Conservation (phyloP, 2,329 filamentous ascomycete species). For the Penicillium sp. region DNA sequence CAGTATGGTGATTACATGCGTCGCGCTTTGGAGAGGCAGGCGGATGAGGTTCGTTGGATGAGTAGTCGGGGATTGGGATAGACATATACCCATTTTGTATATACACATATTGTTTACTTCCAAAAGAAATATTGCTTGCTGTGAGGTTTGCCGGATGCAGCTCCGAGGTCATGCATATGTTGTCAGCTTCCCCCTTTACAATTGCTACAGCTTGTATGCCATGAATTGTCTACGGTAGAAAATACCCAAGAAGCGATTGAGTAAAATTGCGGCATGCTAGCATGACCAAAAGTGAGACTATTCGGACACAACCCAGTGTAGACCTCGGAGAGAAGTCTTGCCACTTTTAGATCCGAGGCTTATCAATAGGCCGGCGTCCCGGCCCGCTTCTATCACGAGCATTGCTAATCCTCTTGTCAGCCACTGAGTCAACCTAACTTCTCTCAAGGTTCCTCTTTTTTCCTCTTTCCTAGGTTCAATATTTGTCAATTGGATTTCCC, state of each 20-base stretch:
- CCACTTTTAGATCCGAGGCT: constrained; percentile 3
- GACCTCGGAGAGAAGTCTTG: constrained; percentile 3
- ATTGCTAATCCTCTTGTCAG: constrained; percentile 29
- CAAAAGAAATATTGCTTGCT: too few species aligned
- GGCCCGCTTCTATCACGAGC: constrained; percentile 25
- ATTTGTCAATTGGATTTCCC: neutral
- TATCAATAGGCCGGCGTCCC: constrained; percentile 14
- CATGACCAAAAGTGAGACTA: neutral
- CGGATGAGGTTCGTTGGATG: constrained; percentile 76
- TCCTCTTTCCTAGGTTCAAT: neutral
- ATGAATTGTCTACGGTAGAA: too few species aligned
- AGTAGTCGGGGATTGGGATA: constrained; percentile 45
- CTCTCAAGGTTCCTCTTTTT: neutral
- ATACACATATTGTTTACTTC: too few species aligned
- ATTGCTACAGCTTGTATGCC: too few species aligned
- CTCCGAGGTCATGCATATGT: too few species aligned
- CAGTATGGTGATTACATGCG: constrained; percentile 73
- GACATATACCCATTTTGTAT: neutral
- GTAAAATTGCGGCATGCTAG: neutral
- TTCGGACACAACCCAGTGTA: neutral
- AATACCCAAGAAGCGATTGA: too few species aligned
- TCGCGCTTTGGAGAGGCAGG: constrained; percentile 72
- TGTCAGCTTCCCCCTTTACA: too few species aligned
- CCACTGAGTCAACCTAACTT: constrained; percentile 11
- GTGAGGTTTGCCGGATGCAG: too few species aligned